These are phyloP conservation scores for Arabidopsis arenosa DNA, from an alignment of 345 rosid species.

Conservation along the genomic window DNA sequence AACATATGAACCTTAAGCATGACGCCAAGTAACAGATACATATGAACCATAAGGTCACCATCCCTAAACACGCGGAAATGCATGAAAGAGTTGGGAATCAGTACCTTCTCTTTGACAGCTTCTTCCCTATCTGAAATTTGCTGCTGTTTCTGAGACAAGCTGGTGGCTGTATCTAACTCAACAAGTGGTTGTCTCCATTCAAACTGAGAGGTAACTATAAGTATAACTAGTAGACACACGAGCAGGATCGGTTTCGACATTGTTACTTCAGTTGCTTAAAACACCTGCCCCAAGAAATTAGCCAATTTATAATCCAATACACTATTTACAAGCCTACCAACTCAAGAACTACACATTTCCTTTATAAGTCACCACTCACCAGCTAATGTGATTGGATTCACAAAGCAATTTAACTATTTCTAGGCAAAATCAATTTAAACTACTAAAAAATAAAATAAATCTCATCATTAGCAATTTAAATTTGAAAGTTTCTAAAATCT, in stretches of 20 bases:
- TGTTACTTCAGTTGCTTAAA: conserved; percentile 26
- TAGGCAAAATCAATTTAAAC: neutral
- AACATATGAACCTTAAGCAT: no score
- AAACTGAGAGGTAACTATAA: conserved; percentile 87
- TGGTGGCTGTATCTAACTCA: conserved; percentile 57
- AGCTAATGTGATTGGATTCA: no score
- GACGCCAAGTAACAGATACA: no score
- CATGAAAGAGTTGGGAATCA: neutral
- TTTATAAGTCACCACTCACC: no score
- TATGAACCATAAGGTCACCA: neutral
- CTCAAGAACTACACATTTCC: neutral
- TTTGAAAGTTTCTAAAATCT: neutral
- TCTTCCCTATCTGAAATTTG: conserved; percentile 64
- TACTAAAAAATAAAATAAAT: neutral
- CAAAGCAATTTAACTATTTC: no score
- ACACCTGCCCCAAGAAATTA: conserved; percentile 46
- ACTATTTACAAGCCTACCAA: conserved; percentile 5
- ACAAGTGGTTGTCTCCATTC: conserved; percentile 95
- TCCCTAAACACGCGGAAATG: neutral
- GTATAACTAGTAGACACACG: conserved; percentile 66
- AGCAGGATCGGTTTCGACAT: conserved; percentile 85
- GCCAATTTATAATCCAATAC: conserved; percentile 8
- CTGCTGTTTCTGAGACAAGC: conserved; percentile 57
- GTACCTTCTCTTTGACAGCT: conserved; percentile 87
- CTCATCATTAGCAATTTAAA: no score